Conservation (phyloP, 169 alveolate species). For the Plasmodium adleri region DNA sequence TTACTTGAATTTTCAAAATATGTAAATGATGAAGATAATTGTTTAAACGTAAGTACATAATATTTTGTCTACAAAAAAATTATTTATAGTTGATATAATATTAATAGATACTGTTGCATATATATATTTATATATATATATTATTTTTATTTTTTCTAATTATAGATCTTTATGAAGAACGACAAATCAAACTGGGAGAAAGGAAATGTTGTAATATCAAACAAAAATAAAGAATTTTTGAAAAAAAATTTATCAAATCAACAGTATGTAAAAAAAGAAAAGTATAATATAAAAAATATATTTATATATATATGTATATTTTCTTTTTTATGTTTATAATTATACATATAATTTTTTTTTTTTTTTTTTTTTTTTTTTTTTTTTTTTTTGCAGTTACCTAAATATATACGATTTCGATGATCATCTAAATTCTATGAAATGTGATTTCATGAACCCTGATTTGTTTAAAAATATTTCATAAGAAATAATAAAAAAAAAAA, state of each 20-base stretch:
- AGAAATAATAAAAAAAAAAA: neutral
- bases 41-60: conserved; percentile 46
- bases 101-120: too few species aligned
- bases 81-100: neutral
- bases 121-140: conserved; percentile 3
- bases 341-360: neutral
- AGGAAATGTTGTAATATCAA: conserved; percentile 7
- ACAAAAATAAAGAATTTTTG: conserved; percentile 36
- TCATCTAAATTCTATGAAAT: conserved; percentile 55
- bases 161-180: conserved; percentile 40
- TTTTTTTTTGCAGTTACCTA: conserved; percentile 26
- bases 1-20: conserved; percentile 37
- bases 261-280: conserved; percentile 6
- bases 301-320: neutral
- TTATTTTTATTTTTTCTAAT: conserved; percentile 18
- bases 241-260: conserved; percentile 44
- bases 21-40: conserved; percentile 18
- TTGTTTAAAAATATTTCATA: conserved; percentile 38
- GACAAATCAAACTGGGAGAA: conserved; percentile 40
- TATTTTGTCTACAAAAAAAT: too few species aligned
- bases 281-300: neutral
- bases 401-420: conserved; percentile 69
- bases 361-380: neutral
- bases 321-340: neutral
- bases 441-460: conserved; percentile 70